phyloP scores from a whole-genome alignment of 495 filamentous ascomycete genomes.

The Diplogelasinospora grovesii region DNA sequence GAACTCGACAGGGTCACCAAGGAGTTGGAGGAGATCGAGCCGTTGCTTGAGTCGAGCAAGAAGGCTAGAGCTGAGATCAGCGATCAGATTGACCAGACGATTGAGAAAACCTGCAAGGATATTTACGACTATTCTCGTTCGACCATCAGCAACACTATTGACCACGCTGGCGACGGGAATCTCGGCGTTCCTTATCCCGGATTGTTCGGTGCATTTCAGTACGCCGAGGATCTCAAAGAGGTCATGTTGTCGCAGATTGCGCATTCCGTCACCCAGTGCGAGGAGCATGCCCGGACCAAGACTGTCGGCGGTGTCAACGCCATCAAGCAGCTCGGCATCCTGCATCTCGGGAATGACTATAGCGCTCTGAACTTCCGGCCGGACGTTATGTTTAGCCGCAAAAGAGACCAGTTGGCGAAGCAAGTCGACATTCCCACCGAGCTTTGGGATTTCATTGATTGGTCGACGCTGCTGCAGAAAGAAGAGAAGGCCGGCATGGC shows the following conservation, averaged over 20 bases:
- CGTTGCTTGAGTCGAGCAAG: conserved; percentile 74
- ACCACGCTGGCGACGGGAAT: conserved; percentile 65
- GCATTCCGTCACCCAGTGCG: conserved; percentile 66
- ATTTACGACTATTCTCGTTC: conserved; percentile 77
- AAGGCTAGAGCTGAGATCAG: conserved; percentile 75
- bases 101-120: conserved; percentile 77
- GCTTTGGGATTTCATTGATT: conserved; percentile 87
- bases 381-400: conserved; percentile 86
- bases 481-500: conserved; percentile 96
- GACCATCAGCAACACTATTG: conserved; percentile 63
- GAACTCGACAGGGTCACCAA: conserved; percentile 79
- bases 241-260: conserved; percentile 88
- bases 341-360: conserved; percentile 85
- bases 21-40: conserved; percentile 76
- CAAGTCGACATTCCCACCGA: conserved; percentile 85
- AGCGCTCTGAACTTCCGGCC: conserved; percentile 75
- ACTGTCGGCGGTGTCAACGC: conserved; percentile 76
- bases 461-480: conserved; percentile 69
- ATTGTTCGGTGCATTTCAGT: conserved; percentile 76
- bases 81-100: conserved; percentile 70
- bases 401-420: conserved; percentile 69
- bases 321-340: conserved; percentile 79
- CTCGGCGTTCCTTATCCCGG: conserved; percentile 83
- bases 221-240: conserved; percentile 84
- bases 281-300: conserved; percentile 73